These are phyloP conservation scores for Physcomitrium patens DNA, from an alignment of 225 moss, liverwort and hornwort species.

Conservation along the genomic window DNA sequence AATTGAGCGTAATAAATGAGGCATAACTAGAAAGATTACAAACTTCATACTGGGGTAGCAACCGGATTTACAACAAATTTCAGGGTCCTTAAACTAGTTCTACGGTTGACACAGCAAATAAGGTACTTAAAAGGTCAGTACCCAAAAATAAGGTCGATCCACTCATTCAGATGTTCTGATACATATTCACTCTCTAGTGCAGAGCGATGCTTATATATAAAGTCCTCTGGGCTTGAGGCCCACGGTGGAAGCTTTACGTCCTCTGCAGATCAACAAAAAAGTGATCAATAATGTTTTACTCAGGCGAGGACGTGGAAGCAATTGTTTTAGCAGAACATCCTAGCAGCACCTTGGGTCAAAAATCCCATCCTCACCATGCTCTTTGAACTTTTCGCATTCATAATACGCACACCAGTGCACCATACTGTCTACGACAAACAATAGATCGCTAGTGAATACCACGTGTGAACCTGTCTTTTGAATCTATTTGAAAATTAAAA, in stretches of 20 bases:
- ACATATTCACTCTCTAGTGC: constrained; percentile 92
- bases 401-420: background rate
- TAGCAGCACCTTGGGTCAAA: constrained; percentile 17
- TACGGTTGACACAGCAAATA: constrained; percentile 4
- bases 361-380: constrained; percentile 3
- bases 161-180: constrained; percentile 84
- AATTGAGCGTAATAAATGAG: constrained; percentile 12
- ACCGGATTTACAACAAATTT: background rate
- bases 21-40: background rate
- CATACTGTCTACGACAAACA: constrained; percentile 11
- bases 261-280: constrained; percentile 47
- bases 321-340: background rate
- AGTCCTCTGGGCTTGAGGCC: constrained; percentile 83
- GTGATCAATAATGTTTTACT: background rate
- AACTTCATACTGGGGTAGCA: background rate
- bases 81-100: background rate
- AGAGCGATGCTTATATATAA: constrained; percentile 81
- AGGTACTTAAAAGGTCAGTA: constrained; percentile 28
- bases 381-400: too few species aligned
- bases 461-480: background rate
- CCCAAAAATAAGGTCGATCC: constrained; percentile 97
- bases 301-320: background rate
- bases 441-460: constrained; percentile 7
- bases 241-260: constrained; percentile 86
- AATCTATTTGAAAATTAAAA: background rate